Conservation (phyloP, 1,284 basidiomycete genomes). For the Anthracocystis panici-leucophaei region DNA sequence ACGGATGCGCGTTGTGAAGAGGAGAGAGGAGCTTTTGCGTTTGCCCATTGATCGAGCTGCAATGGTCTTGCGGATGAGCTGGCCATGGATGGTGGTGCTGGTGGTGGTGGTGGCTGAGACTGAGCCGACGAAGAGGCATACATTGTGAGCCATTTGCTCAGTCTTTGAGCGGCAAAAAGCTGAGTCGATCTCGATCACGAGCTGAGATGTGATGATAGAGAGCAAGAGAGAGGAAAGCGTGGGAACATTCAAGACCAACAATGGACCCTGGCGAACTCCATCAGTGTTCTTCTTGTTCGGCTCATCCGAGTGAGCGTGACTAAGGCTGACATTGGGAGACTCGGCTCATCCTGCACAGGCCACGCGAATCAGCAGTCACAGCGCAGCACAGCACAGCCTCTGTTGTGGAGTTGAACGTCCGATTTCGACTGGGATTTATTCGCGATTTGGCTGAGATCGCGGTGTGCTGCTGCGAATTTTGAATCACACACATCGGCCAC, state of each 20-base stretch:
- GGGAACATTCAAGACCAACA: background rate
- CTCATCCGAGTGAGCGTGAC: conserved; percentile 11
- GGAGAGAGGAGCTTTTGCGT: conserved; percentile 49
- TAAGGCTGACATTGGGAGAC: conserved; percentile 14
- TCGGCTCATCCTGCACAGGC: conserved; percentile 25
- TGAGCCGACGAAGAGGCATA: conserved; percentile 16
- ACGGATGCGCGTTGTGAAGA: conserved; percentile 49
- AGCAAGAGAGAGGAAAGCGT: conserved; percentile 1
- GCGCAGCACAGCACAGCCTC: conserved; percentile 8
- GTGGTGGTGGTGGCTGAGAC: conserved; percentile 7
- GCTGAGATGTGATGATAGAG: conserved; percentile 1
- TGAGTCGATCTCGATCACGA: conserved; percentile 10
- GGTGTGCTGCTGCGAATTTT: conserved; percentile 1
- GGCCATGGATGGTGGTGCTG: conserved; percentile 15
- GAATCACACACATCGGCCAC: conserved; percentile 6
- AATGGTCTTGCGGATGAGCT: conserved; percentile 34
- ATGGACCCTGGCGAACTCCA: conserved; percentile 32
- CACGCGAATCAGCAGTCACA: background rate
- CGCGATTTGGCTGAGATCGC: background rate
- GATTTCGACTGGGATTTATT: background rate
- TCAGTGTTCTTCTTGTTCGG: conserved; percentile 15
- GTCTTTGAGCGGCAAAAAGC: background rate
- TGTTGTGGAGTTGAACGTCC: conserved; percentile 20
- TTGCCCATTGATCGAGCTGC: conserved; percentile 58
- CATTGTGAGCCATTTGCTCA: conserved; percentile 11